Base-by-base conservation (phyloP, 176 grass and related monocot species). In the Triticum turgidum region DNA sequence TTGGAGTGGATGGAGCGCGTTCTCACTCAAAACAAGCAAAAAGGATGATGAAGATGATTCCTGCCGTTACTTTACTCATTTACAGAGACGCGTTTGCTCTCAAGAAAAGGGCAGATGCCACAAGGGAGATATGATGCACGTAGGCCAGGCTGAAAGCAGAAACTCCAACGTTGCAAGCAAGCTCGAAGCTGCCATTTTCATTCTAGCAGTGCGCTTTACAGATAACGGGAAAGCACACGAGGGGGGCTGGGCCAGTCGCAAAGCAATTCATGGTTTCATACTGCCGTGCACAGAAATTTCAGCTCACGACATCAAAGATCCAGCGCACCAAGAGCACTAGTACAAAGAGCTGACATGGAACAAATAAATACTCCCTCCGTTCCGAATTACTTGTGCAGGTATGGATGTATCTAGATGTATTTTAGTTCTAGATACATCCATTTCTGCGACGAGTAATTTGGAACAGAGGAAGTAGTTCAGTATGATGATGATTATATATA, bases 131-230 rank as follows among this genome's bases (percentile, higher is more conserved):
- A 1, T 37, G 49, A 47, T n/a, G 45, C 38, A 21, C 15, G 6
- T 56, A 32, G 22, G 73, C 25, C 73, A 54, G 51, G 73, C 73
- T 67, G 61, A 51, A 70, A 51, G 63, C 32, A 27, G 78, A 44
- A 77, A 75, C 33, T 78, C 10, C 24, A 85, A 37, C 76, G 17
- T 35, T n/a, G 29, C 70, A n/a, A 69, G 20, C 74, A 89, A 83
- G 5, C 30, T 85, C 33, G 4, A 24, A 65, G 5, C 38, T 10
- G 22, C 39, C 21, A 33, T 86, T 51, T 75, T 27, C 68, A 71
- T 35, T 86, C 62, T 9, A 9, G 18, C 5, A 69, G 4, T 7
- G 17, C 22, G 17, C 24, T 76, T 73, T 42, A 76, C 77, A 22
- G 9, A 3, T 20, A 37, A 42, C 20, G 1, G 4, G 35, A 42